Percentiles rank a stretch among this genome's conserved stretches.
phyloP scores from a whole-genome alignment of 805 yeast genomes.

The Spathaspora hagerdaliae region DNA sequence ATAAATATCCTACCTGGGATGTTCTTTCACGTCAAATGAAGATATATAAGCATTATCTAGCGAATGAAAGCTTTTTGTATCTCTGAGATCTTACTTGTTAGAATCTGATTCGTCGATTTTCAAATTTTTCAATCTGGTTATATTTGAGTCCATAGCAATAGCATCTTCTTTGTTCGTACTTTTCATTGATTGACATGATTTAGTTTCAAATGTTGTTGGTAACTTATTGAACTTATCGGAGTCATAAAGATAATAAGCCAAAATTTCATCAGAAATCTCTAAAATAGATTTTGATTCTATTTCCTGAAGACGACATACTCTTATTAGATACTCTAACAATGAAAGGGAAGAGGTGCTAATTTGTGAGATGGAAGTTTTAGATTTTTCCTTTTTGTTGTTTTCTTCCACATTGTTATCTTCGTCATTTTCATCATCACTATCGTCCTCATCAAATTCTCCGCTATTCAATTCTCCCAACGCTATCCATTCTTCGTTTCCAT shows the following conservation, averaged over 20 bases:
- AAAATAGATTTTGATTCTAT: conserved; percentile 53
- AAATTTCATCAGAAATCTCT: conserved; percentile 61
- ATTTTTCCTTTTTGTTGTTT: conserved; percentile 12
- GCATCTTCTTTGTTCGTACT: conserved; percentile 12
- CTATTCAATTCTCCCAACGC: conserved; percentile 43
- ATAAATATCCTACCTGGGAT: no score
- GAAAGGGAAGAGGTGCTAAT: conserved; percentile 35
- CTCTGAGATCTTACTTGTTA: not conserved
- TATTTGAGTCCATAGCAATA: conserved; percentile 28
- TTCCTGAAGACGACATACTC: conserved; percentile 58
- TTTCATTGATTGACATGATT: conserved; percentile 7
- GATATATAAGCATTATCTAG: no score
- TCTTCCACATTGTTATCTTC: conserved; percentile 24
- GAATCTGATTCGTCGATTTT: conserved; percentile 5
- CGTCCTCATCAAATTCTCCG: conserved; percentile 22
- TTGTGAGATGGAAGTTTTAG: conserved; percentile 1
- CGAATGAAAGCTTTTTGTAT: no score
- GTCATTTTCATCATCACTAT: conserved; percentile 16
- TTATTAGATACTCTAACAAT: conserved; percentile 57
- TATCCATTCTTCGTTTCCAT: conserved; percentile 40
- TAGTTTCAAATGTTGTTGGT: conserved; percentile 15
- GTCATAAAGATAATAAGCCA: conserved; percentile 58
- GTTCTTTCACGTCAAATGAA: no score
- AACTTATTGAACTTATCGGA: conserved; percentile 28
- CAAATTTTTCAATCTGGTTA: conserved; percentile 27